phyloP scores from a whole-genome alignment of 23 red algal genomes.

The Chondrus crispus region DNA sequence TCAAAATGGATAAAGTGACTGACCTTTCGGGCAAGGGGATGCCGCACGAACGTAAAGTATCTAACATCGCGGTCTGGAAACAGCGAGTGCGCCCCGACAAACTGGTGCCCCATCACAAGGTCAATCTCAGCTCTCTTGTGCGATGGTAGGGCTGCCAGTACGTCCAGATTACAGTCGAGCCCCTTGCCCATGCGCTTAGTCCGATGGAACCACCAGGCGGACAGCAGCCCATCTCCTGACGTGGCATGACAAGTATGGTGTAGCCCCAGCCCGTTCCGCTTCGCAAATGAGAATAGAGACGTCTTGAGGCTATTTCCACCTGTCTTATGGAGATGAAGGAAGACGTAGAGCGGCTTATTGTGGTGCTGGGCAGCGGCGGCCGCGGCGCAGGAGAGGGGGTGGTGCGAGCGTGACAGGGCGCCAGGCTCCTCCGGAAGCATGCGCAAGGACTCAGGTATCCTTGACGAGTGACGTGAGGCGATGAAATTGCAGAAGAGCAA shows the following conservation, averaged over 20 bases:
- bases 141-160: background rate
- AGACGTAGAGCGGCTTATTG: slow-evolving; percentile 47
- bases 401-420: background rate
- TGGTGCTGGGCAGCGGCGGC: no score
- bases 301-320: slow-evolving; percentile 72
- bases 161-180: slow-evolving; percentile 60
- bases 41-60: slow-evolving; percentile 69
- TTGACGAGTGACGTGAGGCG: background rate
- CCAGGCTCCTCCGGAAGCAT: background rate
- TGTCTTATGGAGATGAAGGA: slow-evolving; percentile 80
- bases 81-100: slow-evolving; percentile 27
- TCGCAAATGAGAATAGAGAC: slow-evolving; percentile 45
- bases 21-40: slow-evolving; percentile 55
- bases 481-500: background rate
- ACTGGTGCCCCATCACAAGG: slow-evolving; percentile 74
- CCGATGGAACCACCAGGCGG: slow-evolving; percentile 43
- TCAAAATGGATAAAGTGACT: slow-evolving; percentile 79
- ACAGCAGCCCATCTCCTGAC: slow-evolving; percentile 9
- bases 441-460: background rate
- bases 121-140: background rate
- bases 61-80: slow-evolving; percentile 39
- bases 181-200: background rate
- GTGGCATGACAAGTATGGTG: slow-evolving; percentile 59
- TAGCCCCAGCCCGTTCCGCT: slow-evolving; percentile 51
- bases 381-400: no score